Percentiles rank a stretch among this genome's conserved stretches.
Conservation (phyloP, 1,284 basidiomycete genomes). For the Cryptococcus sp. region DNA sequence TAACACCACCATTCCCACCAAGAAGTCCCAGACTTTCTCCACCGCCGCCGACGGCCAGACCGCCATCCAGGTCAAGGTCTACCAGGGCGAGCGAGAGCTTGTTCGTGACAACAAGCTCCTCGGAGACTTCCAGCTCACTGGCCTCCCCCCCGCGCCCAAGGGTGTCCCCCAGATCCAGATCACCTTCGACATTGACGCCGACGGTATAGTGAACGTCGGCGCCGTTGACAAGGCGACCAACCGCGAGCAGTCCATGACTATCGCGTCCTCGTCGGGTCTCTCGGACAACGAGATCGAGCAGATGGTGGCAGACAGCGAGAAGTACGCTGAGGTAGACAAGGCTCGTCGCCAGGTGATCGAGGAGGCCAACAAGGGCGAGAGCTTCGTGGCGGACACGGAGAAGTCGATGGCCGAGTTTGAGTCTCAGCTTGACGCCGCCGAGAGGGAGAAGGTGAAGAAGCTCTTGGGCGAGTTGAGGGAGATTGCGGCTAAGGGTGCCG, state of each 20-base stretch:
- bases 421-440: constrained; percentile 85
- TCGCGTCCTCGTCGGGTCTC: constrained; percentile 94
- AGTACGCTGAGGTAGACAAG: constrained; percentile 90
- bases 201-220: constrained; percentile 96
- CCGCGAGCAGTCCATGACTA: constrained; percentile 81
- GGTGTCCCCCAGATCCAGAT: constrained; percentile 98
- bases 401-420: constrained; percentile 96
- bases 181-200: constrained; percentile 97
- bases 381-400: constrained; percentile 90
- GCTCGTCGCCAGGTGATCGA: constrained; percentile 83
- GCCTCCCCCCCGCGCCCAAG: constrained; percentile 93
- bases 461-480: constrained; percentile 85
- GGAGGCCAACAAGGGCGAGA: constrained; percentile 96
- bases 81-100: constrained; percentile 97
- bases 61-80: constrained; percentile 96
- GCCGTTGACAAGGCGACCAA: constrained; percentile 96
- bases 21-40: constrained; percentile 98
- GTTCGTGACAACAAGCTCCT: constrained; percentile 94
- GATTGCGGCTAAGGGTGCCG: constrained; percentile 83
- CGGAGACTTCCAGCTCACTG: constrained; percentile 98
- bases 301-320: constrained; percentile 93
- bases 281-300: constrained; percentile 95
- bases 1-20: constrained; percentile 98
- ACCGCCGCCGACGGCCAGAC: constrained; percentile 96
- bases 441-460: constrained; percentile 89